phyloP scores from a whole-genome alignment of 805 yeast genomes.

The Candida cerambycidarum region DNA sequence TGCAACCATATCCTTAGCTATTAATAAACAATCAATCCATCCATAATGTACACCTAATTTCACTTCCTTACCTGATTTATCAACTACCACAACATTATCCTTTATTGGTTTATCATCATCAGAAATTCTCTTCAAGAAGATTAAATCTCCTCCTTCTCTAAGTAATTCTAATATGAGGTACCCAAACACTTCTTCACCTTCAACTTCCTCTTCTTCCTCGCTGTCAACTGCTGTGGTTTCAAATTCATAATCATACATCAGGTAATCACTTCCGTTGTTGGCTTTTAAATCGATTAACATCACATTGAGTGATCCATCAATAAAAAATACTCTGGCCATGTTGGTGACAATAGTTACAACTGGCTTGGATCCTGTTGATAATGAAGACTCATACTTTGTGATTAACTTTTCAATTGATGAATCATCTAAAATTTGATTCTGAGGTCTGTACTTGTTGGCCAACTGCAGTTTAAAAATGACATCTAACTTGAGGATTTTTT shows the following conservation, averaged over 20 bases:
- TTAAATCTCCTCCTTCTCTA: conserved; percentile 52
- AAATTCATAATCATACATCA: conserved; percentile 80
- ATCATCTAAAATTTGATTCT: conserved; percentile 27
- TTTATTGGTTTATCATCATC: conserved; percentile 36
- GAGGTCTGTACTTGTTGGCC: conserved; percentile 22
- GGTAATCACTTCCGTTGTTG: conserved; percentile 49
- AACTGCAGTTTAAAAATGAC: conserved; percentile 37
- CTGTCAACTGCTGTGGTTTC: conserved; percentile 33
- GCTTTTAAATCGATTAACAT: conserved; percentile 42
- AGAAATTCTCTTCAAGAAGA: conserved; percentile 45
- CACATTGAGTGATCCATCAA: conserved; percentile 34
- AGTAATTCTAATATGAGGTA: conserved; percentile 64
- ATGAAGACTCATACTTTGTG: conserved; percentile 18
- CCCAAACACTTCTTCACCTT: conserved; percentile 50
- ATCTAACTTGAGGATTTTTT: conserved; percentile 43
- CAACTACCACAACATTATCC: conserved; percentile 28
- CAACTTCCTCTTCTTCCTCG: conserved; percentile 16
- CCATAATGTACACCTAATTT: conserved; percentile 49
- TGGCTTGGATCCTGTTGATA: conserved; percentile 24
- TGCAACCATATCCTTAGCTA: conserved; percentile 55
- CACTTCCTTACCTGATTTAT: conserved; percentile 32
- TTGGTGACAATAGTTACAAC: conserved; percentile 42
- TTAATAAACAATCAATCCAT: conserved; percentile 71
- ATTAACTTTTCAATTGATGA: conserved; percentile 32
- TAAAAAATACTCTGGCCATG: conserved; percentile 40